phyloP scores from a whole-genome alignment of 371 early-diverging fungal genomes.

The Paraphysoderma sedebokerense region DNA sequence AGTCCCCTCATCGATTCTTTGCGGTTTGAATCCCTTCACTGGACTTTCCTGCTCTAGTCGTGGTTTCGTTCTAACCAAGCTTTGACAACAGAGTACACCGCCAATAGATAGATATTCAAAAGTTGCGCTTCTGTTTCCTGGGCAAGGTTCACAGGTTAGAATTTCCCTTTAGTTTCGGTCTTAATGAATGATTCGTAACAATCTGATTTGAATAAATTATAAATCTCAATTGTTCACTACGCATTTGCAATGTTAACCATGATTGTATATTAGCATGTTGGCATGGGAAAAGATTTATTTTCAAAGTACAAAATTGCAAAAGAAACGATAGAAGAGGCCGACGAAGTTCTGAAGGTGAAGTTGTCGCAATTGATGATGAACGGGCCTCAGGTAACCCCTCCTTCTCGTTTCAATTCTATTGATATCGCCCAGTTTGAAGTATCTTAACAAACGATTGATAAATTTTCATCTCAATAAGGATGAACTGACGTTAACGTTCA shows the following conservation, averaged over 20 bases:
- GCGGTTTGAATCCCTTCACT: no score
- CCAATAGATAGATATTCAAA: no score
- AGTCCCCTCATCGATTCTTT: no score
- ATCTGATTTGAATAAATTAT: no score
- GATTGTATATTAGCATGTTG: no score
- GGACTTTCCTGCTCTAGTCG: no score
- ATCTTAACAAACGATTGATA: slow-evolving; percentile 8
- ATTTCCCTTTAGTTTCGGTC: no score
- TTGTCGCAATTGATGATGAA: slow-evolving; percentile 65
- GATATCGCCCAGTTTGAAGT: slow-evolving; percentile 32
- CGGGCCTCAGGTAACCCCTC: slow-evolving; percentile 43
- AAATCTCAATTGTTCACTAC: no score
- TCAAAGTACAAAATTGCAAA: slow-evolving; percentile 52
- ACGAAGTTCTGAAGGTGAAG: slow-evolving; percentile 52
- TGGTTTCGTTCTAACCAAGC: no score
- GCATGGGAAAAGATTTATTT: slow-evolving; percentile 88
- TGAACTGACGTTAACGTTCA: slow-evolving; percentile 59
- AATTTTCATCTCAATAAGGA: slow-evolving; percentile 13
- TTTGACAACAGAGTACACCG: no score
- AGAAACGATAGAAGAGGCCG: slow-evolving; percentile 71
- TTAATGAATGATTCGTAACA: no score
- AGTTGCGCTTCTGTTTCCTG: slow-evolving; percentile 27
- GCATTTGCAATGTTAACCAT: no score
- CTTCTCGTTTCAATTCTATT: slow-evolving; percentile 5
- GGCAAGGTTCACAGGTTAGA: slow-evolving; percentile 79